Conservation (phyloP, 768 basidiomycete genomes). For the Chlorophyllum brunneum region DNA sequence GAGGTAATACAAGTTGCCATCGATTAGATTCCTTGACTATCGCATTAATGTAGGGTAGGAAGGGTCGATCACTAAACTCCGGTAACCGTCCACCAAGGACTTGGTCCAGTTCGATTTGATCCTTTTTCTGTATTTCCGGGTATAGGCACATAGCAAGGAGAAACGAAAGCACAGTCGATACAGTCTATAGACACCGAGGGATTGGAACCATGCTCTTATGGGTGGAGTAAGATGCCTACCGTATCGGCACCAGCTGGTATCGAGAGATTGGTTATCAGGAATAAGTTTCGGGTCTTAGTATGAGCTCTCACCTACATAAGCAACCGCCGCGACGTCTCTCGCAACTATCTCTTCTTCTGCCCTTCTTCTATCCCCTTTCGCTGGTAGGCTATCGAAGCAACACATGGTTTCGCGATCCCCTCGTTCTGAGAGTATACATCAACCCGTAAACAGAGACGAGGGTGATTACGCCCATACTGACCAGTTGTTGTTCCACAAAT, state of each 20-base stretch:
- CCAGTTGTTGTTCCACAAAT: slow-evolving; percentile 30
- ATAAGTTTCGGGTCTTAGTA: not conserved
- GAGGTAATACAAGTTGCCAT: slow-evolving; percentile 28
- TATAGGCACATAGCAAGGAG: slow-evolving; percentile 31
- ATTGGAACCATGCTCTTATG: not conserved
- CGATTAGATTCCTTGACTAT: slow-evolving; percentile 32
- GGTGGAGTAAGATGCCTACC: slow-evolving; percentile 1
- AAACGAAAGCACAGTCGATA: slow-evolving; percentile 28
- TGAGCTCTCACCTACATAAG: slow-evolving; percentile 21
- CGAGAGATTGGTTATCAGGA: not conserved
- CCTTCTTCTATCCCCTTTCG: not conserved
- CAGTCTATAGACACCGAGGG: slow-evolving; percentile 17
- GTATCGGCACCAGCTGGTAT: slow-evolving; percentile 28
- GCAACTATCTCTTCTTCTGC: slow-evolving; percentile 16
- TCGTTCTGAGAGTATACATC: not conserved
- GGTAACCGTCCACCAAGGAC: slow-evolving; percentile 34
- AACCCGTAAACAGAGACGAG: not conserved
- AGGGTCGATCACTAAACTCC: slow-evolving; percentile 23
- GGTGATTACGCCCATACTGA: slow-evolving; percentile 12
- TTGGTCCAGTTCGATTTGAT: slow-evolving; percentile 34
- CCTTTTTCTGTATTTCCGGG: slow-evolving; percentile 30
- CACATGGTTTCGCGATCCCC: not conserved
- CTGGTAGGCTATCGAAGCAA: slow-evolving; percentile 7
- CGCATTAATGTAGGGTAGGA: slow-evolving; percentile 31
- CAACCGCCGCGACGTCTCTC: slow-evolving; percentile 21